phyloP scores from a whole-genome alignment of 495 filamentous ascomycete species.

The Penicillium nucicola region DNA sequence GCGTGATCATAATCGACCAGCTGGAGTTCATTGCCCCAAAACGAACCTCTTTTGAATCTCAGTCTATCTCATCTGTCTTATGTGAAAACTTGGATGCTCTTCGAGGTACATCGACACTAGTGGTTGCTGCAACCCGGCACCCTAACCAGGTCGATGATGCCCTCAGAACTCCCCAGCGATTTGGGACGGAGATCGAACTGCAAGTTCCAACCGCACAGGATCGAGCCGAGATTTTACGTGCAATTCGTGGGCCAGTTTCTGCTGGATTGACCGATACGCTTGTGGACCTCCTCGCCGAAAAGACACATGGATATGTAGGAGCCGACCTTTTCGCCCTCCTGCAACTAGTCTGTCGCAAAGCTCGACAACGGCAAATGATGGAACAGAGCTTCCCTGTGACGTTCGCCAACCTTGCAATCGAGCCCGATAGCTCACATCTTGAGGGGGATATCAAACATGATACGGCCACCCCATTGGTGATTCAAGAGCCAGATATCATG shows the following conservation, averaged over 20 bases:
- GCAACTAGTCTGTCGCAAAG: conserved; percentile 44
- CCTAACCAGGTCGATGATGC: conserved; percentile 71
- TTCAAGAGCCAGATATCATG: conserved; percentile 50
- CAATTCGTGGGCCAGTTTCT: conserved; percentile 35
- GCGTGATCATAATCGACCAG: conserved; percentile 79
- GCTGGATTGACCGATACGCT: conserved; percentile 28
- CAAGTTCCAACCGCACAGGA: conserved; percentile 72
- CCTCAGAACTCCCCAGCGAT: conserved; percentile 62
- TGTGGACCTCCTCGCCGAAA: conserved; percentile 49
- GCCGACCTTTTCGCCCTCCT: conserved; percentile 56
- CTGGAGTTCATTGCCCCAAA: conserved; percentile 73
- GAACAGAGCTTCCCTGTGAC: conserved; percentile 1
- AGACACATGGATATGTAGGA: conserved; percentile 69
- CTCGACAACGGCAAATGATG: conserved; percentile 30
- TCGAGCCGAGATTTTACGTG: conserved; percentile 69
- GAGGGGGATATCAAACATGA: conserved; percentile 4
- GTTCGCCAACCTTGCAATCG: not conserved
- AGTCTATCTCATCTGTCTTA: conserved; percentile 36
- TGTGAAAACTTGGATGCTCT: conserved; percentile 44
- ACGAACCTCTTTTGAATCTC: conserved; percentile 37
- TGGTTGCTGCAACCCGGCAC: conserved; percentile 71
- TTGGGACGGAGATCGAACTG: conserved; percentile 72
- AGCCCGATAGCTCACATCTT: not conserved
- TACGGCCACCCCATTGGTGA: conserved; percentile 19
- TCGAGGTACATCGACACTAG: conserved; percentile 50